Evolutionary conservation across 2,329 filamentous ascomycete genomes (phyloP).

Genomic region (Alternaria postmessia): DNA sequence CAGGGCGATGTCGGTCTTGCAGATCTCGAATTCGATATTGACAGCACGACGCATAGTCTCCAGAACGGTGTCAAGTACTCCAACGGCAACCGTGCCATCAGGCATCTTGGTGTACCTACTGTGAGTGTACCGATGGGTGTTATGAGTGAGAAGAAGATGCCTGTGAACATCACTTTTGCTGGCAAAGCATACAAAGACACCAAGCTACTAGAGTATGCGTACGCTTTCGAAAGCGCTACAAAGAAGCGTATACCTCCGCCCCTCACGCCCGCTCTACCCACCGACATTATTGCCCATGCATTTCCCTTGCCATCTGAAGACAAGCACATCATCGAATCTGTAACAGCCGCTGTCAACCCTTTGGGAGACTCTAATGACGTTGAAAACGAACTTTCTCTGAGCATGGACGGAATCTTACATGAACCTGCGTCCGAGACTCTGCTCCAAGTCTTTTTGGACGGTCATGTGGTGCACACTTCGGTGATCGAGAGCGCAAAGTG

Average conservation of each 20-base stretch:
- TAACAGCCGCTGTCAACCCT: not conserved
- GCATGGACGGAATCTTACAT: conserved; percentile 4
- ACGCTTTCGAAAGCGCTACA: conserved; percentile 30
- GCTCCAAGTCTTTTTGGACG: conserved; percentile 32
- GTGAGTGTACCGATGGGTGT: conserved; percentile 64
- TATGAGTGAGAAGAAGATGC: conserved; percentile 58
- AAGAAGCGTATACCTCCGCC: conserved; percentile 24
- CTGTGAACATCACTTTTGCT: conserved; percentile 63
- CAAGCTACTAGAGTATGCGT: conserved; percentile 36
- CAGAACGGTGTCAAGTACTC: conserved; percentile 63
- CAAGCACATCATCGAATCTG: not conserved
- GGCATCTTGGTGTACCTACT: conserved; percentile 64
- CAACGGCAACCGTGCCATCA: conserved; percentile 62
- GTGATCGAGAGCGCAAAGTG: conserved; percentile 3
- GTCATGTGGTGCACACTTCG: conserved; percentile 11
- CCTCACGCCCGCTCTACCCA: conserved; percentile 16
- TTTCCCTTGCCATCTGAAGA: not conserved
- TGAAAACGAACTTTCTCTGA: not conserved
- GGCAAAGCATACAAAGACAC: conserved; percentile 59
- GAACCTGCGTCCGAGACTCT: not conserved
- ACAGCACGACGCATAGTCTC: conserved; percentile 49
- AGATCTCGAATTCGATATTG: conserved; percentile 55
- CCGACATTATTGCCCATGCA: conserved; percentile 17
- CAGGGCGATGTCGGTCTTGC: conserved; percentile 61
- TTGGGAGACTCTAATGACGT: not conserved